phyloP scores from a whole-genome alignment of 1,284 basidiomycete species.

The Rhizoctonia solani region DNA sequence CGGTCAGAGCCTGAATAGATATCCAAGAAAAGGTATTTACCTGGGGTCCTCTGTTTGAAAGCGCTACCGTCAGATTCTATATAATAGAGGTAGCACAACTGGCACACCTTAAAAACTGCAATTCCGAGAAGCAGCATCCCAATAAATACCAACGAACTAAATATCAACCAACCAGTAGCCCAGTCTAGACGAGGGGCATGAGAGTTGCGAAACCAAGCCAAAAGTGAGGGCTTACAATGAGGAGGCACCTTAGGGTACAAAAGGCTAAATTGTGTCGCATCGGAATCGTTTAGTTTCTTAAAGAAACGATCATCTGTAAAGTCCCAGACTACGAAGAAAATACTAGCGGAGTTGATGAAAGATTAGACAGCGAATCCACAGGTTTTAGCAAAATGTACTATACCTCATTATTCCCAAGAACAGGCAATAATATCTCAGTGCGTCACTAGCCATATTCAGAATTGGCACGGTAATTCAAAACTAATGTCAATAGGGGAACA shows the following conservation, averaged over 20 bases:
- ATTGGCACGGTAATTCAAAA: not conserved
- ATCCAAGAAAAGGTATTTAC: not conserved
- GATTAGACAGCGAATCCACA: constrained; percentile 6
- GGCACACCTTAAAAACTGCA: constrained; percentile 66
- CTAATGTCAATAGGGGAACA: constrained; percentile 36
- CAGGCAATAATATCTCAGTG: constrained; percentile 78
- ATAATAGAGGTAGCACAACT: not conserved
- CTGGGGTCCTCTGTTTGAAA: constrained; percentile 21
- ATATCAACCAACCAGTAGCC: constrained; percentile 62
- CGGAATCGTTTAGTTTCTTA: constrained; percentile 81
- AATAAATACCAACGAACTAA: constrained; percentile 65
- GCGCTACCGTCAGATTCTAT: not conserved
- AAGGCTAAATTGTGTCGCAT: constrained; percentile 74
- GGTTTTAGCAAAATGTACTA: constrained; percentile 42
- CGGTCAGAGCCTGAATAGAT: not conserved
- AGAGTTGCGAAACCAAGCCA: not conserved
- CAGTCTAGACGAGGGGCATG: constrained; percentile 34
- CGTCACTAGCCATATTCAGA: constrained; percentile 50
- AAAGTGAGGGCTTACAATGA: constrained; percentile 55
- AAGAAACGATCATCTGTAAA: constrained; percentile 84
- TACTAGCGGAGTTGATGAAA: constrained; percentile 49
- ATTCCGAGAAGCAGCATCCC: constrained; percentile 74
- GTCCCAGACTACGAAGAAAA: constrained; percentile 81
- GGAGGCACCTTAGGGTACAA: constrained; percentile 67
- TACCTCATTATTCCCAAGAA: constrained; percentile 78